Conservation (phyloP, 2,329 filamentous ascomycete species). For the Trichoderma arundinaceum region DNA sequence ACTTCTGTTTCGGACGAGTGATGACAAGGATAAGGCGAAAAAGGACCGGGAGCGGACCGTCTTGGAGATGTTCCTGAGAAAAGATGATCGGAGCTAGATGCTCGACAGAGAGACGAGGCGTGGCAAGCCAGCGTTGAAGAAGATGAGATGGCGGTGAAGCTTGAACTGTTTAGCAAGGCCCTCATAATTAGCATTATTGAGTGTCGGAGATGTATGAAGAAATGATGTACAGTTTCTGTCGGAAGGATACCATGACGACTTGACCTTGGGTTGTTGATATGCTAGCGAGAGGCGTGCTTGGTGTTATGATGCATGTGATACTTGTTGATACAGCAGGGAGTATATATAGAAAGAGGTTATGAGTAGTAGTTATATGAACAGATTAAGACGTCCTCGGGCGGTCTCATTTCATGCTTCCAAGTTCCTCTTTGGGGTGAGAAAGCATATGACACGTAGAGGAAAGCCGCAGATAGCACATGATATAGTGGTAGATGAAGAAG, state of each 20-base stretch:
- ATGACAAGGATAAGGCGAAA: slow-evolving; percentile 60
- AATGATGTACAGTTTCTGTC: background rate
- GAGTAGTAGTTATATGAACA: background rate
- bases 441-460: too few relatives aligned
- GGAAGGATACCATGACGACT: background rate
- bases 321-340: slow-evolving; percentile 5
- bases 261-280: background rate
- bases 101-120: slow-evolving; percentile 26
- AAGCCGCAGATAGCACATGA: too few relatives aligned
- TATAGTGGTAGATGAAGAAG: too few relatives aligned
- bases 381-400: background rate
- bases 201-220: background rate
- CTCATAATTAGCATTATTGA: background rate
- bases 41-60: slow-evolving; percentile 70
- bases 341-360: slow-evolving; percentile 14
- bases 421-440: background rate
- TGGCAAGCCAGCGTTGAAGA: slow-evolving; percentile 27
- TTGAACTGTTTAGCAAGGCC: background rate
- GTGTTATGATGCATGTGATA: slow-evolving; percentile 9
- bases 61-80: slow-evolving; percentile 68
- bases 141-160: slow-evolving; percentile 1
- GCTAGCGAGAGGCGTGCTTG: background rate
- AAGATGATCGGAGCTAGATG: slow-evolving; percentile 43
- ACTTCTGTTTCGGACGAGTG: slow-evolving; percentile 62
- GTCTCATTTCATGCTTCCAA: background rate